Evolutionary conservation across 148 eudicot species (phyloP).

Genomic region (Arbutus unedo): DNA sequence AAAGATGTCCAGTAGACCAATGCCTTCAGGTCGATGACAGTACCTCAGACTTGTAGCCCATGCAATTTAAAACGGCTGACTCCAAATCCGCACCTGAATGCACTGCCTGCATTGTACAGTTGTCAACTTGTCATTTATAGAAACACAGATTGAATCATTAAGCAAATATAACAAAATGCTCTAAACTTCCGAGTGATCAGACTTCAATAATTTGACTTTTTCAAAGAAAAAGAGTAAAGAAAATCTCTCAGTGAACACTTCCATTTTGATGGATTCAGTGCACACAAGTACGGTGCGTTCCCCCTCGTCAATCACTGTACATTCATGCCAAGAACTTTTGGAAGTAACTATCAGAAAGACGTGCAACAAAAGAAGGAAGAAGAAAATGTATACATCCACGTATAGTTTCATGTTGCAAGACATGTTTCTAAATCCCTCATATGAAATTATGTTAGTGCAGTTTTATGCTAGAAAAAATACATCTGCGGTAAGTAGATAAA

Average conservation of each 20-base stretch:
- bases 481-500: not conserved
- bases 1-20: conserved; percentile 18
- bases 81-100: conserved; percentile 99
- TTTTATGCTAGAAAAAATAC: not conserved
- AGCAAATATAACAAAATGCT: not conserved
- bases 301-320: not conserved
- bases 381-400: not conserved
- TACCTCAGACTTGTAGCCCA: conserved; percentile 92
- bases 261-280: not conserved
- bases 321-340: not conserved
- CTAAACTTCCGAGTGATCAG: not conserved
- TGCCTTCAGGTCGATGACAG: conserved; percentile 8
- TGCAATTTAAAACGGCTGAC: conserved; percentile 79
- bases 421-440: not conserved
- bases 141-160: not conserved
- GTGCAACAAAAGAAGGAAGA: not conserved
- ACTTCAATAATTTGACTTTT: not conserved
- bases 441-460: not conserved
- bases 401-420: not conserved
- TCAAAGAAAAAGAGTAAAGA: not conserved
- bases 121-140: not conserved
- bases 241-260: not conserved
- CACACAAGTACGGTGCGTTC: not conserved
- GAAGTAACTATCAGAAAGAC: not conserved
- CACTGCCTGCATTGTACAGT: conserved; percentile 64